These are phyloP conservation scores for Tagetes erecta DNA, from an alignment of 129 eudicot species.

Conservation along the genomic window DNA sequence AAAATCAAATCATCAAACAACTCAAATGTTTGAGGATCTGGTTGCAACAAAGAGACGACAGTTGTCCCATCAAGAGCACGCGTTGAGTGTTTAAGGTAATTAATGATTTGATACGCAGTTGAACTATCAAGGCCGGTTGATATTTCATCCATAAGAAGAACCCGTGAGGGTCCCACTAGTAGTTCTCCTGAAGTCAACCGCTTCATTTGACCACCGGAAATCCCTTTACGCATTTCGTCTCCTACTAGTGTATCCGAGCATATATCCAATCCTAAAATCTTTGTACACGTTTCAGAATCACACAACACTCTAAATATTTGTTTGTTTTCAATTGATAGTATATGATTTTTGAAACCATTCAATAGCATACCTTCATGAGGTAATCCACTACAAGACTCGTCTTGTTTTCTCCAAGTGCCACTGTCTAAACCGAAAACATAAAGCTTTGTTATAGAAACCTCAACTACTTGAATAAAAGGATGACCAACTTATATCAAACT, in stretches of 20 bases:
- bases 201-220: slow-evolving; percentile 95
- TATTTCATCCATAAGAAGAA: slow-evolving; percentile 85
- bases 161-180: slow-evolving; percentile 76
- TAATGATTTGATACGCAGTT: slow-evolving; percentile 79
- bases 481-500: not conserved
- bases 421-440: slow-evolving; percentile 56
- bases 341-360: slow-evolving; percentile 5
- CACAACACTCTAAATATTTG: slow-evolving; percentile 8
- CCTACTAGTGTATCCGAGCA: slow-evolving; percentile 92
- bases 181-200: slow-evolving; percentile 88
- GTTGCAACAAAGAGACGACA: slow-evolving; percentile 79
- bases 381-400: slow-evolving; percentile 80
- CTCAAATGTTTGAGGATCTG: slow-evolving; percentile 83
- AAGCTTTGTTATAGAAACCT: slow-evolving; percentile 21
- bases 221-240: slow-evolving; percentile 94
- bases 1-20: slow-evolving; percentile 82
- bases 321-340: not conserved
- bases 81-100: slow-evolving; percentile 65
- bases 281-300: slow-evolving; percentile 50
- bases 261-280: slow-evolving; percentile 85
- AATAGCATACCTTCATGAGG: slow-evolving; percentile 70
- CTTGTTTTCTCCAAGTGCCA: slow-evolving; percentile 73
- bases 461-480: not conserved
- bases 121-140: slow-evolving; percentile 97
- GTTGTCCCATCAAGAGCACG: slow-evolving; percentile 76